phyloP scores from a whole-genome alignment of 257 asterid species.

The Solanum tacnaense region DNA sequence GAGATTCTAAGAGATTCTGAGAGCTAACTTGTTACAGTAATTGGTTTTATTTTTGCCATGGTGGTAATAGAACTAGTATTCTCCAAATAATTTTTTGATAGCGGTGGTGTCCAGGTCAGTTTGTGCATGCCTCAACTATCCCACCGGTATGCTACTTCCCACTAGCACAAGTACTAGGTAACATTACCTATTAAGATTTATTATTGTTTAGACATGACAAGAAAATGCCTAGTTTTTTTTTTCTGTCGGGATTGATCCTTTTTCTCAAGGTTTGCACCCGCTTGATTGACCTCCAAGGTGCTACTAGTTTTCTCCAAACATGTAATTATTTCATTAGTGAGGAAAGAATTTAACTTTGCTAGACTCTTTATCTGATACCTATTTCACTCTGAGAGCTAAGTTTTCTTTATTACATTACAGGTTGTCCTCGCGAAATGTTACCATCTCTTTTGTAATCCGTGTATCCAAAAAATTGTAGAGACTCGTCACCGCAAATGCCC shows the following conservation, averaged over 20 bases:
- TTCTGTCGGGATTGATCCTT: neutral
- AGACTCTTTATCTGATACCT: neutral
- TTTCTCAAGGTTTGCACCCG: neutral
- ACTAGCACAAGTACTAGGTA: neutral
- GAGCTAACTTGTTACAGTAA: neutral
- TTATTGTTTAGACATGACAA: neutral
- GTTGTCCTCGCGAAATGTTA: conserved; percentile 92
- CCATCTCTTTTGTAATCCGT: conserved; percentile 90
- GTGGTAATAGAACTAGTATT: neutral
- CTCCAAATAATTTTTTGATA: neutral
- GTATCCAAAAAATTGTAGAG: conserved; percentile 63
- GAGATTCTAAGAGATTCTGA: neutral
- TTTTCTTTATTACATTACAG: conserved; percentile 28
- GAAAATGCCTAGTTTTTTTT: neutral
- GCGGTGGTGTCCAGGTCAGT: neutral
- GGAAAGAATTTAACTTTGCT: neutral
- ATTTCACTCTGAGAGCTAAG: neutral
- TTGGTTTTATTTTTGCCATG: neutral
- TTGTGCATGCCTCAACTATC: neutral
- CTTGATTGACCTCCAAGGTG: neutral
- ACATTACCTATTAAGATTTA: neutral
- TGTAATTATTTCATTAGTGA: neutral
- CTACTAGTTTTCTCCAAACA: neutral
- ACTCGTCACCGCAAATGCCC: conserved; percentile 93
- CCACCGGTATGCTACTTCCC: neutral